These are phyloP conservation scores for Malassezia sp. DNA, from an alignment of 1,284 basidiomycete genomes.

Conservation along the genomic window DNA sequence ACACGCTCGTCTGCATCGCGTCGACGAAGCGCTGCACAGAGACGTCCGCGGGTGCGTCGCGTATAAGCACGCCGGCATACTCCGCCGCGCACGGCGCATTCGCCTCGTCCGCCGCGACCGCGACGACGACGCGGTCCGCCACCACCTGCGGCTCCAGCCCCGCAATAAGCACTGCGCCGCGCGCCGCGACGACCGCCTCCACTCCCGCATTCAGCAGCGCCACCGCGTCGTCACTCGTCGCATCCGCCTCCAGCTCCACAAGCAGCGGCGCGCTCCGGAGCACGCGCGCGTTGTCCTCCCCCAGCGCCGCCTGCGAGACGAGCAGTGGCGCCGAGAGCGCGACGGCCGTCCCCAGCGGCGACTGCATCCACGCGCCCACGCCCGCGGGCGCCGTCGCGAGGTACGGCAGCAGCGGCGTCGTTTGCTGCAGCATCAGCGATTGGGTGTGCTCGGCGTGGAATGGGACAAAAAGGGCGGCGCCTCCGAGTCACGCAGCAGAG, in stretches of 20 bases:
- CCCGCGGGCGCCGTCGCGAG: conserved; percentile 19
- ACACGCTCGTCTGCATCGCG: conserved; percentile 25
- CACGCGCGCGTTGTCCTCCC: conserved; percentile 10
- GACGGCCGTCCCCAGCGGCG: conserved; percentile 17
- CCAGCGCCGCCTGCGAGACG: conserved; percentile 13
- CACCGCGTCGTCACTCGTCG: conserved; percentile 22
- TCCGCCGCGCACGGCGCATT: conserved; percentile 20
- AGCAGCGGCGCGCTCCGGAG: conserved; percentile 17
- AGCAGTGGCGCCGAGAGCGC: conserved; percentile 23
- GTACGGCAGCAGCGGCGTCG: conserved; percentile 27
- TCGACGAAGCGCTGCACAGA: conserved; percentile 22
- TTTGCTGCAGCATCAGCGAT: conserved; percentile 36
- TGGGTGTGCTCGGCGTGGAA: neutral
- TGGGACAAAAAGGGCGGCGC: neutral
- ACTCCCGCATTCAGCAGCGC: conserved; percentile 35
- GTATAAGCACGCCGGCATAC: conserved; percentile 20
- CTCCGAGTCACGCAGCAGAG: neutral
- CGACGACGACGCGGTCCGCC: conserved; percentile 25
- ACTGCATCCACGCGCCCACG: conserved; percentile 6
- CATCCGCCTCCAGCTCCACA: conserved; percentile 11
- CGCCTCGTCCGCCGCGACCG: conserved; percentile 12
- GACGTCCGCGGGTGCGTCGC: conserved; percentile 20
- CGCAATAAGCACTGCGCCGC: conserved; percentile 19
- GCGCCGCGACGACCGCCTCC: conserved; percentile 24
- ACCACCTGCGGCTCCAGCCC: conserved; percentile 23